Evolutionary conservation across 2,329 filamentous ascomycete genomes (phyloP).

Genomic region (Fusarium dlaminii): DNA sequence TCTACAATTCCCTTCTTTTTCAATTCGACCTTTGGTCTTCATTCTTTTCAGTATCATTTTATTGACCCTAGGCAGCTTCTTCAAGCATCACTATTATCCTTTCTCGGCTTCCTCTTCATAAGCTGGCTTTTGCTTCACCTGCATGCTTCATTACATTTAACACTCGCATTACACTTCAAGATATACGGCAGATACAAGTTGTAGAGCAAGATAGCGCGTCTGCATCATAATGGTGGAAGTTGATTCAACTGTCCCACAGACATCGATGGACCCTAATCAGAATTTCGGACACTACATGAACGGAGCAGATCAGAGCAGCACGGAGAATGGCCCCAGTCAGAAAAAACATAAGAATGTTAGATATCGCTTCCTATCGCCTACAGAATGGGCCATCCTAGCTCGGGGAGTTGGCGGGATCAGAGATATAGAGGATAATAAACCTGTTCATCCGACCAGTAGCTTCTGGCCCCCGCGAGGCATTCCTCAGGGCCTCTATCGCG

Average conservation of each 20-base stretch:
- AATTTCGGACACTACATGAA: background rate
- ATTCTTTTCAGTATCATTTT: background rate
- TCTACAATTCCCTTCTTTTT: background rate
- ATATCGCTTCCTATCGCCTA: constrained; percentile 54
- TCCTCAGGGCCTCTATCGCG: constrained; percentile 59
- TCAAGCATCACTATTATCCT: background rate
- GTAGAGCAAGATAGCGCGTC: background rate
- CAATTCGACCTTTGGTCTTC: background rate
- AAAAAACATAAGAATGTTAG: background rate
- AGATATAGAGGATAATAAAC: constrained; percentile 55
- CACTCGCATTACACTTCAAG: background rate
- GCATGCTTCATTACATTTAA: background rate
- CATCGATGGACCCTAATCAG: background rate
- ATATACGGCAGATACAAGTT: background rate
- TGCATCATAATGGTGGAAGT: background rate
- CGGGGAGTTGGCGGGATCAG: constrained; percentile 58
- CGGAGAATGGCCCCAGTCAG: background rate
- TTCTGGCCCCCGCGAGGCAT: constrained; percentile 60
- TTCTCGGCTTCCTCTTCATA: background rate
- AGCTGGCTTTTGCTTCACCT: background rate
- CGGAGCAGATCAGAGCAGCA: background rate
- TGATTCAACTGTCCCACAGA: background rate
- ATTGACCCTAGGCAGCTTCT: background rate
- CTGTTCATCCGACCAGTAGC: constrained; percentile 54
- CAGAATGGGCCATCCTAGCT: constrained; percentile 59